A percentile compares a stretch with the other conserved stretches of the same genome.
phyloP scores from a whole-genome alignment of 495 filamentous ascomycete species.

The Aspergillus egyptiacus region DNA sequence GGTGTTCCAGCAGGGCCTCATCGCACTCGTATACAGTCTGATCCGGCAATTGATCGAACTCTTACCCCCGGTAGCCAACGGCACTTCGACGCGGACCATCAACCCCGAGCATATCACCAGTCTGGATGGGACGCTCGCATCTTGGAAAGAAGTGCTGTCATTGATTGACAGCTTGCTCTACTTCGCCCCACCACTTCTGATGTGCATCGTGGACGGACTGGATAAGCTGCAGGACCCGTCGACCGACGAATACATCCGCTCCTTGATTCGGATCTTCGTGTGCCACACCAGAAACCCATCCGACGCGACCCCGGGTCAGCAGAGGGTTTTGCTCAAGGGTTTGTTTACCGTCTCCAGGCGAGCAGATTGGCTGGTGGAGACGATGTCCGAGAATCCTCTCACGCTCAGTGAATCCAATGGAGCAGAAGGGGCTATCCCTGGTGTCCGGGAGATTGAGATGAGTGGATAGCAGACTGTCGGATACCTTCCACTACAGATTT shows the following conservation, averaged over 20 bases:
- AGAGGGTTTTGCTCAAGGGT: conserved; percentile 36
- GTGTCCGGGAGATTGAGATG: too few species aligned
- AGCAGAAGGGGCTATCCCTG: conserved; percentile 18
- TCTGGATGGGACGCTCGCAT: conserved; percentile 34
- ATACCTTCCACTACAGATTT: too few species aligned
- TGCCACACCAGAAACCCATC: conserved; percentile 33
- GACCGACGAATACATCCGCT: conserved; percentile 32
- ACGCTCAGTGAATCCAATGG: conserved; percentile 28
- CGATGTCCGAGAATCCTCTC: conserved; percentile 34
- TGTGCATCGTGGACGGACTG: conserved; percentile 40
- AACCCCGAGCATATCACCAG: conserved; percentile 35
- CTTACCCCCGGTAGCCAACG: conserved; percentile 37
- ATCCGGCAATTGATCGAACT: conserved; percentile 45
- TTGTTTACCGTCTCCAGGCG: conserved; percentile 38
- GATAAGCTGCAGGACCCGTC: conserved; percentile 35
- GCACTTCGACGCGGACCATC: conserved; percentile 33
- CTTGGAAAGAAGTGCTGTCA: conserved; percentile 39
- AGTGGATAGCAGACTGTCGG: not conserved
- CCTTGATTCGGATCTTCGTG: conserved; percentile 33
- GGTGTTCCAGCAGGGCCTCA: conserved; percentile 31
- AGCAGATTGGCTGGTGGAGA: conserved; percentile 32
- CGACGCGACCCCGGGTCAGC: conserved; percentile 15
- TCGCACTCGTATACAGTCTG: conserved; percentile 43
- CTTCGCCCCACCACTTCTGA: conserved; percentile 38
- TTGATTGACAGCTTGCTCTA: conserved; percentile 36